Percentiles rank a stretch among this genome's conserved stretches.
phyloP scores from a whole-genome alignment of 179 eudicot genomes.

The Silene noctiflora region DNA sequence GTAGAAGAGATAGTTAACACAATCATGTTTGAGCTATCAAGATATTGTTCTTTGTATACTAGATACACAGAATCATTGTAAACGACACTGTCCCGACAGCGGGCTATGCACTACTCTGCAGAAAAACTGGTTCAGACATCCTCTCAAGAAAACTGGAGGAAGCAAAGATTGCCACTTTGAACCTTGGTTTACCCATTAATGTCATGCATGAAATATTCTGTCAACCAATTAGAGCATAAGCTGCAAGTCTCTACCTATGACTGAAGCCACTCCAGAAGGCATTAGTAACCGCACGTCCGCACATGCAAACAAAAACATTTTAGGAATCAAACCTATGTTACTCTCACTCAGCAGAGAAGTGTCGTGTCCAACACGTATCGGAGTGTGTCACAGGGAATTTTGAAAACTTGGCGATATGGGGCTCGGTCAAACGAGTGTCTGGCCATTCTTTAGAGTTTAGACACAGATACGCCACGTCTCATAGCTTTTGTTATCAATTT shows the following conservation, averaged over 20 bases:
- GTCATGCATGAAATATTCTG: not conserved
- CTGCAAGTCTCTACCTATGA: not conserved
- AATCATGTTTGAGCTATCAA: not conserved
- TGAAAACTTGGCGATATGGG: too few species aligned
- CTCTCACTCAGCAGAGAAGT: too few species aligned
- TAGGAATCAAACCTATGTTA: not conserved
- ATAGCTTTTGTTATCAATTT: too few species aligned
- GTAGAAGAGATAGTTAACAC: too few species aligned
- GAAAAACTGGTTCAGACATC: not conserved
- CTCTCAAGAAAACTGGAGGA: not conserved
- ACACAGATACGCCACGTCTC: too few species aligned
- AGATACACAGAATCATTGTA: not conserved
- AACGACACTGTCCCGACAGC: not conserved
- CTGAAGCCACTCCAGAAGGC: not conserved
- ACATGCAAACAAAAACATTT: not conserved
- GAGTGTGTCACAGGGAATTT: too few species aligned
- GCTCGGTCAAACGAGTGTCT: too few species aligned
- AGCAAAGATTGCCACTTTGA: not conserved
- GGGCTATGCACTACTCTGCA: not conserved
- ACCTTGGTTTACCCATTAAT: not conserved
- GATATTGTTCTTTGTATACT: not conserved
- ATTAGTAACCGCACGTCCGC: not conserved
- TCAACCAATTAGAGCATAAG: conserved; percentile 4
- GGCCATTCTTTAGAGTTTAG: too few species aligned
- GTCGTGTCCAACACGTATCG: too few species aligned